A percentile compares a stretch with the other conserved stretches of the same genome.
These are phyloP conservation scores for Cruciata laevipes DNA, from an alignment of 257 asterid genomes.

Conservation along the genomic window DNA sequence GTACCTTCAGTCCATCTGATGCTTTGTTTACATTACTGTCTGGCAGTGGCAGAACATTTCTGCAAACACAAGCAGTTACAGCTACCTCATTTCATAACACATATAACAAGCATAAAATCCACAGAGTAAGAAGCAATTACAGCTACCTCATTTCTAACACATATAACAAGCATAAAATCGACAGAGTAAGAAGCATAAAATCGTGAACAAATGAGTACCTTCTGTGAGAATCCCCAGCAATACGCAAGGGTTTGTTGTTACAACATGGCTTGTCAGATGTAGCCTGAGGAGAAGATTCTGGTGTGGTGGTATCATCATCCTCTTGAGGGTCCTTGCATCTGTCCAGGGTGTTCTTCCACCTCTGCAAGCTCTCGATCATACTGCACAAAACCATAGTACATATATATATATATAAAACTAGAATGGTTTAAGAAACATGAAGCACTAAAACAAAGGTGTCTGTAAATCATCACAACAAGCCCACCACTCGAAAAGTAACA, in stretches of 20 bases:
- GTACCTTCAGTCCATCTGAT: constrained; percentile 41
- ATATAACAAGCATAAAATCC: constrained; percentile 4
- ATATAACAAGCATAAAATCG: constrained; percentile 4
- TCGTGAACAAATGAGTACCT: constrained; percentile 37
- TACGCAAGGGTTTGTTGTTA: constrained; percentile 39
- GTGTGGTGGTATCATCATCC: constrained; percentile 52
- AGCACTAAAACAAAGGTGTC: background rate
- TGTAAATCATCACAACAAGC: background rate
- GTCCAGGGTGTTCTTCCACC: constrained; percentile 34
- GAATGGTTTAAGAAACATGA: background rate
- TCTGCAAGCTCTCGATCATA: constrained; percentile 35
- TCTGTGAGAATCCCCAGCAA: constrained; percentile 41
- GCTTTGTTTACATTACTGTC: constrained; percentile 36
- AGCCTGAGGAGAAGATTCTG: constrained; percentile 62
- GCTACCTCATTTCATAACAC: constrained; percentile 14
- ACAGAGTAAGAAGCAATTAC: constrained; percentile 12
- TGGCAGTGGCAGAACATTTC: constrained; percentile 39
- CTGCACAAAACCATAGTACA: constrained; percentile 28
- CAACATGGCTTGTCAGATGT: constrained; percentile 55
- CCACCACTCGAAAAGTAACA: background rate
- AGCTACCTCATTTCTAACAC: constrained; percentile 14
- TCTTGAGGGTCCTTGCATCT: constrained; percentile 34
- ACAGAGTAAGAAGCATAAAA: constrained; percentile 8
- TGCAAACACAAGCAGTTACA: constrained; percentile 30
- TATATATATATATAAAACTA: background rate